Base-by-base conservation (phyloP, 495 filamentous ascomycete genomes). In the Aspergillus wentii region DNA sequence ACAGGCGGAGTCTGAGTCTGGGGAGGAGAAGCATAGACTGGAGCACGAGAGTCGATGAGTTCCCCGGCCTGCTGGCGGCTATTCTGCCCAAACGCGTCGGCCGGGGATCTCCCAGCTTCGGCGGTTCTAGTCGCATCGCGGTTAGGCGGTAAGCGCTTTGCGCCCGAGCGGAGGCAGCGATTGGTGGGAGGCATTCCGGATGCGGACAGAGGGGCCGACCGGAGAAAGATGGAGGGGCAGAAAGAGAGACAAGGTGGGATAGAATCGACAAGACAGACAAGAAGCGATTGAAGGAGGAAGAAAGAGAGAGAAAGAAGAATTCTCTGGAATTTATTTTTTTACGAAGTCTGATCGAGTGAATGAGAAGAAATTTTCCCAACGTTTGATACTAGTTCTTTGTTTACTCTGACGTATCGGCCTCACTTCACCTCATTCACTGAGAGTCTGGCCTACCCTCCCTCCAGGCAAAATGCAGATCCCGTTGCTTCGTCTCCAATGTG, bases 401-500 rank as follows among this genome's bases (percentile, higher is more conserved):
- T 18, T 20, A 34, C 32, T 4, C 18, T 34, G 8, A 17, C 15
- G 5, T 20, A 7, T 6, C n/a, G 3, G 9, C 11, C 21, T 23
- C 3, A 10, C 13, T 36, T 21, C 22, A 10, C 21, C 34, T 8
- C n/a, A n/a, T 16, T 14, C 34, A 23, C 33, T 33, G 20, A 10
- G n/a, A n/a, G n/a, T n/a, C n/a, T n/a, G n/a, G n/a, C n/a, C n/a
- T n/a, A n/a, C n/a, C n/a, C n/a, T n/a, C n/a, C n/a, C n/a, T n/a
- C n/a, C n/a, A n/a, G 26, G 10, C 54, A 80, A 62, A 42, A 85
- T 90, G 75, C 80, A 85, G 65, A 66, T 94, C 31, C 92, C 92
- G 52, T 69, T 98, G 31, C 79, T 95, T 59, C 80, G 88, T 35
- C 79, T 98, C 50, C 88, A 94, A 65, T 96, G 92, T 69, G 91